Evolutionary conservation across 2,329 filamentous ascomycete species (phyloP).

Genomic region (Cercospora citrullina): DNA sequence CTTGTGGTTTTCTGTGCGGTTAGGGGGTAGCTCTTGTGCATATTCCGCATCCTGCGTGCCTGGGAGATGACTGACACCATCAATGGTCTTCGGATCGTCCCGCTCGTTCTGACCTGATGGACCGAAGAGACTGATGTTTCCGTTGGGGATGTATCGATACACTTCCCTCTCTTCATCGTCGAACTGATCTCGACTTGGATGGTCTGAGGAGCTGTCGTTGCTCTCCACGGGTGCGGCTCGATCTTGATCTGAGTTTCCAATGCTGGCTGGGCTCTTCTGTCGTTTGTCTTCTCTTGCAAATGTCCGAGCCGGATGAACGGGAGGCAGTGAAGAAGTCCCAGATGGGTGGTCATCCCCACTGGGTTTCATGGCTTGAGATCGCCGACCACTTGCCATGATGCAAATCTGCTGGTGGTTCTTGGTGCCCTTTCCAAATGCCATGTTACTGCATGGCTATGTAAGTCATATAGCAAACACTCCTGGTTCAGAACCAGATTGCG

Average conservation of each 20-base stretch:
- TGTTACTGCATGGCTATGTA: neutral
- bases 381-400: neutral
- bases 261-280: neutral
- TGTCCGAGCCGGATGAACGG: neutral
- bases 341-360: neutral
- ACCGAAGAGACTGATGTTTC: too few relatives aligned
- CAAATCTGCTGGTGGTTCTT: neutral
- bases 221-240: neutral
- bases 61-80: neutral
- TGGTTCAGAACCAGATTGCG: neutral
- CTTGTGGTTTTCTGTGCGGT: neutral
- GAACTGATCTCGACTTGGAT: neutral
- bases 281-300: too few relatives aligned
- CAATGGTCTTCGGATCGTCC: too few relatives aligned
- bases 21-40: neutral
- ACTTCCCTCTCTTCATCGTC: neutral
- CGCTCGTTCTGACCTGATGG: too few relatives aligned
- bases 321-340: neutral
- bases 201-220: neutral
- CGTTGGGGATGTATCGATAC: neutral
- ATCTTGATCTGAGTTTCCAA: neutral
- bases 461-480: neutral
- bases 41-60: neutral
- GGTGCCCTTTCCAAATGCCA: neutral
- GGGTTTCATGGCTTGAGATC: neutral